These are phyloP conservation scores for Cruciata laevipes DNA, from an alignment of 257 asterid species.

Conservation along the genomic window DNA sequence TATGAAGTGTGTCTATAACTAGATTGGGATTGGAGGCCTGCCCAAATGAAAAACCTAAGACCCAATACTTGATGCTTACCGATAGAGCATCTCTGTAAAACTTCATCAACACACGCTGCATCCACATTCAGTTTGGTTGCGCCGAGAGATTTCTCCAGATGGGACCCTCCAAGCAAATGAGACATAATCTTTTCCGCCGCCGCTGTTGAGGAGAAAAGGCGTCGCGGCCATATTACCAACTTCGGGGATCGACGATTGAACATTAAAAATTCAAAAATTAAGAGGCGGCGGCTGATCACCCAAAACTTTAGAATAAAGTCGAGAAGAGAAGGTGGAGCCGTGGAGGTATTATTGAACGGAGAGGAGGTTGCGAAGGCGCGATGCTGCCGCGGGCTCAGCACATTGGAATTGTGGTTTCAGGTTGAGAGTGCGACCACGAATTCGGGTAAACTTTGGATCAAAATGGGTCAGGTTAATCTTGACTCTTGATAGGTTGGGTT, in stretches of 20 bases:
- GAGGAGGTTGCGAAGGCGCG: too few species aligned
- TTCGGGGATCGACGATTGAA: background rate
- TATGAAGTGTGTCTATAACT: slow-evolving; percentile 46
- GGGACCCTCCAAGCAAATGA: slow-evolving; percentile 34
- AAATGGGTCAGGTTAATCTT: too few species aligned
- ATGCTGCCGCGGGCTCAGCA: too few species aligned
- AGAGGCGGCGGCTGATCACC: background rate
- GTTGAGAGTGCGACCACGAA: too few species aligned
- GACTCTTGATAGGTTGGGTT: too few species aligned
- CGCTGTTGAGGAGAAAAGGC: slow-evolving; percentile 26
- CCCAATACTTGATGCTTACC: slow-evolving; percentile 54
- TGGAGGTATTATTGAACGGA: too few species aligned
- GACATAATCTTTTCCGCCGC: slow-evolving; percentile 44
- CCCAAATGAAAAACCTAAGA: slow-evolving; percentile 82
- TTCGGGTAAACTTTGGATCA: too few species aligned
- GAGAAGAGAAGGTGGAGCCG: too few species aligned
- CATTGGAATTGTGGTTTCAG: too few species aligned
- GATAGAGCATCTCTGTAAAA: slow-evolving; percentile 42
- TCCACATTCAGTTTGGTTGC: slow-evolving; percentile 44
- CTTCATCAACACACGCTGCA: slow-evolving; percentile 44
- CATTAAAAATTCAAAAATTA: background rate
- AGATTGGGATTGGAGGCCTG: slow-evolving; percentile 71
- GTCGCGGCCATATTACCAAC: background rate
- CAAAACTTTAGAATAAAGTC: too few species aligned
- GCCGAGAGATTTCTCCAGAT: slow-evolving; percentile 47